Conservation (phyloP, 176 grass and related monocot genomes). For the Cymbopogon citratus region DNA sequence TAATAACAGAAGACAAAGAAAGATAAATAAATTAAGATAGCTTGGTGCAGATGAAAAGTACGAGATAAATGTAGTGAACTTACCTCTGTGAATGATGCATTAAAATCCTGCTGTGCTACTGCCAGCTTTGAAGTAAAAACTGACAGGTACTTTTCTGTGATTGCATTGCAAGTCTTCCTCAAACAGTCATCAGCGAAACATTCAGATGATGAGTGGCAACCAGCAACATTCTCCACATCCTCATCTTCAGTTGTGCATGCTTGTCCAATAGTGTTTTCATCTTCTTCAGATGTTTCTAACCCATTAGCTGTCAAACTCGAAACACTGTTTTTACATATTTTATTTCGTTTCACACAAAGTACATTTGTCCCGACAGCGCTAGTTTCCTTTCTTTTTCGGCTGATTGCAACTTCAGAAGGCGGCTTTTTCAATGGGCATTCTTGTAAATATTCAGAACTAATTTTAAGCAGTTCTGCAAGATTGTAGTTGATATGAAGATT, state of each 20-base stretch:
- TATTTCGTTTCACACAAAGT: constrained; percentile 50
- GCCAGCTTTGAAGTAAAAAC: constrained; percentile 64
- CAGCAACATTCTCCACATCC: constrained; percentile 25
- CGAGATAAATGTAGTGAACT: not conserved
- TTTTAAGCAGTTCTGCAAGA: constrained; percentile 63
- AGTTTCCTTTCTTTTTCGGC: constrained; percentile 57
- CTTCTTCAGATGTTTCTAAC: constrained; percentile 39
- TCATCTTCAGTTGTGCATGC: constrained; percentile 7
- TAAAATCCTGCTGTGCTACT: constrained; percentile 70
- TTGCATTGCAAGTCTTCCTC: constrained; percentile 68
- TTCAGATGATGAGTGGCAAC: constrained; percentile 41
- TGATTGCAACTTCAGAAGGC: constrained; percentile 26
- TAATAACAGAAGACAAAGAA: not conserved
- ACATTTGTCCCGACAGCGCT: constrained; percentile 38
- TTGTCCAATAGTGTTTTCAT: constrained; percentile 2
- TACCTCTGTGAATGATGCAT: constrained; percentile 59
- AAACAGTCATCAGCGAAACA: constrained; percentile 84
- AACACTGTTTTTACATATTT: constrained; percentile 35
- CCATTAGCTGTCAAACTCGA: constrained; percentile 32
- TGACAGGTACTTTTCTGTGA: constrained; percentile 78
- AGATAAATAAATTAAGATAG: constrained; percentile 16
- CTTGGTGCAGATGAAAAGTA: constrained; percentile 3
- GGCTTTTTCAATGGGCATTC: constrained; percentile 58
- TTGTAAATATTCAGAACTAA: constrained; percentile 63
- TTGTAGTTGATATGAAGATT: constrained; percentile 98